Base-by-base conservation (phyloP, 208 protist species). In the Trypanosoma mega region DNA sequence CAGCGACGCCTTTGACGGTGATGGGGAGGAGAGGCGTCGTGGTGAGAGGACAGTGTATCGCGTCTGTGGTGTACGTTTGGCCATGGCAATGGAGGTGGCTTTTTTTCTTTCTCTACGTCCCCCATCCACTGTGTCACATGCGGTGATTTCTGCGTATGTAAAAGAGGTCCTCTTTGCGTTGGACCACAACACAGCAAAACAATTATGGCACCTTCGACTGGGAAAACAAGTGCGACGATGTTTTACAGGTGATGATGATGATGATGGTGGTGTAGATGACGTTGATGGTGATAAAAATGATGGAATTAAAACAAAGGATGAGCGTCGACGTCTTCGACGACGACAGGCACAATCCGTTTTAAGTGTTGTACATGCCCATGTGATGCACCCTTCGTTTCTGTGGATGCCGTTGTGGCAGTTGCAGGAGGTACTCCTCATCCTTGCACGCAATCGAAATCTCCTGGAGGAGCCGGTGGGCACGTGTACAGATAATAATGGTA, bases 381-480 rank as follows among this genome's bases (percentile, higher is more conserved):
- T 78, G 27, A 34, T 71, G 65, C 76, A 85, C 52, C 84, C 87
- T 5, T 86, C 71, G 1, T 61, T 91, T 50, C 46, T 90, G 33
- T 94, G 80, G 82, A 94, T 94, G 87, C 87, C 87, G 30, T 70
- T 94, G 44, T 63, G 58, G 24, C 76, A 87, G 56, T 58, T 84
- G 49, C 84, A 94, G 69, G 83, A 94, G 63, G 7, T 94, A 4
- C 29, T 90, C 9, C 85, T 78, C 43, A 45, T 90, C 2, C 30
- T 90, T 2, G 26, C 31, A 3, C 56, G 78, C 12, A 72, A 82
- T 47, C 72, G 69, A 0, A 26, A 79, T n/a, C 51, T 85, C 0
- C 45, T 89, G 18, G 43, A 52, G 27, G 59, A 56, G 11, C 59
- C 9, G 14, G 23, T 33, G 27, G 7, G 12, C 30, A 50, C 27